Percentiles rank a stretch among this genome's conserved stretches.
phyloP scores from a whole-genome alignment of 1,284 basidiomycete genomes.

The Moesziomyces antarcticus region DNA sequence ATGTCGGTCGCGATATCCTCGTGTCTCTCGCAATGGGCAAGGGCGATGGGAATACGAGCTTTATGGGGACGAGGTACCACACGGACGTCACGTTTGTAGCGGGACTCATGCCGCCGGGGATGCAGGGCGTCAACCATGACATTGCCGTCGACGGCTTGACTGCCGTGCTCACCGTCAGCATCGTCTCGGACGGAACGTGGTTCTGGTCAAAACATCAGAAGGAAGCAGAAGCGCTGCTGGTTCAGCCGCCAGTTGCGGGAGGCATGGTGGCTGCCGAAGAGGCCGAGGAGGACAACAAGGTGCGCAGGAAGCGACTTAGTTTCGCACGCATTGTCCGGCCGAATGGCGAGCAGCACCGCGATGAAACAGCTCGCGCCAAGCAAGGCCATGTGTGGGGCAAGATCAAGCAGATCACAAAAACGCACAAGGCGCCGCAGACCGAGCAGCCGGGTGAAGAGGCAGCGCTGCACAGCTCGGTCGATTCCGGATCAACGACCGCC shows the following conservation, averaged over 20 bases:
- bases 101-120: constrained; percentile 73
- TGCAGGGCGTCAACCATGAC: constrained; percentile 71
- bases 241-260: not conserved
- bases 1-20: constrained; percentile 76
- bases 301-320: constrained; percentile 15
- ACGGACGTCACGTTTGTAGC: constrained; percentile 72
- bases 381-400: constrained; percentile 15
- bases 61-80: constrained; percentile 69
- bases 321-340: constrained; percentile 5
- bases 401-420: constrained; percentile 9
- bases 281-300: not conserved
- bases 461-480: not conserved
- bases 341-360: constrained; percentile 4
- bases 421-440: not conserved
- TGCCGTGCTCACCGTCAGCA: constrained; percentile 51
- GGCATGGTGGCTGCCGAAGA: not conserved
- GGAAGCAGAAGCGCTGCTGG: not conserved
- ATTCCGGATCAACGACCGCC: constrained; percentile 9
- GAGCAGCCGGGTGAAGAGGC: not conserved
- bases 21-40: constrained; percentile 48
- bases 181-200: constrained; percentile 12
- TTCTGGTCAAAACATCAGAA: constrained; percentile 4
- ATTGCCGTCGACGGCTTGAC: constrained; percentile 58
- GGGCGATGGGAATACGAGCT: constrained; percentile 44
- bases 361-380: not conserved